Percentiles rank a stretch among this genome's conserved stretches.
phyloP scores from a whole-genome alignment of 2,329 filamentous ascomycete genomes.

The Blastomyces parvus region DNA sequence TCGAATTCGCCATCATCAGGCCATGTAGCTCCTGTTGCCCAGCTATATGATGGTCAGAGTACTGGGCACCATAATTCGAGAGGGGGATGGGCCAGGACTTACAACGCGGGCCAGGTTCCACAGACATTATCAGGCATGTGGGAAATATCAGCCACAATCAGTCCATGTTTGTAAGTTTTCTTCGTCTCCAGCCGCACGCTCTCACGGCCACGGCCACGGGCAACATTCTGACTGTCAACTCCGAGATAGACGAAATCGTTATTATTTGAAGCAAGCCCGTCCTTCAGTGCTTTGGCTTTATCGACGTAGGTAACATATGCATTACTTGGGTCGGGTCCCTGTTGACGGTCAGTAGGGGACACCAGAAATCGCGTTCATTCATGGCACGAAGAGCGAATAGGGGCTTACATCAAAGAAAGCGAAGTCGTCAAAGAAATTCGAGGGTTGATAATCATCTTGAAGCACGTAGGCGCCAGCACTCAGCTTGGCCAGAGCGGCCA shows the following conservation, averaged over 20 bases:
- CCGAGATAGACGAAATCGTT: constrained; percentile 56
- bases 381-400: not conserved
- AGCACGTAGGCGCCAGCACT: constrained; percentile 14
- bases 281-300: constrained; percentile 47
- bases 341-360: not conserved
- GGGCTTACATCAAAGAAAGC: constrained; percentile 41
- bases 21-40: constrained; percentile 58
- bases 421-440: constrained; percentile 44
- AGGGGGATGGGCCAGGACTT: constrained; percentile 17
- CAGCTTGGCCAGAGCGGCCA: constrained; percentile 40
- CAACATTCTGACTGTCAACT: constrained; percentile 52
- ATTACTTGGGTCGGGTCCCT: constrained; percentile 56
- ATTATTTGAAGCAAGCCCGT: constrained; percentile 49
- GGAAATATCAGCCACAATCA: constrained; percentile 61
- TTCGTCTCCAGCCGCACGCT: constrained; percentile 64
- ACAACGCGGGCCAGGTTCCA: constrained; percentile 64
- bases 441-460: constrained; percentile 16
- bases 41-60: constrained; percentile 26
- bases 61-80: not conserved
- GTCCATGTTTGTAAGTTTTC: constrained; percentile 52
- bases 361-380: not conserved
- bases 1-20: constrained; percentile 65
- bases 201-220: constrained; percentile 51
- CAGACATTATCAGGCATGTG: constrained; percentile 66
- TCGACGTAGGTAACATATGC: constrained; percentile 65